A percentile compares a stretch with the other conserved stretches of the same genome.
Evolutionary conservation across 106 monocot species (phyloP).

Genomic region (Amphibolis antarctica): DNA sequence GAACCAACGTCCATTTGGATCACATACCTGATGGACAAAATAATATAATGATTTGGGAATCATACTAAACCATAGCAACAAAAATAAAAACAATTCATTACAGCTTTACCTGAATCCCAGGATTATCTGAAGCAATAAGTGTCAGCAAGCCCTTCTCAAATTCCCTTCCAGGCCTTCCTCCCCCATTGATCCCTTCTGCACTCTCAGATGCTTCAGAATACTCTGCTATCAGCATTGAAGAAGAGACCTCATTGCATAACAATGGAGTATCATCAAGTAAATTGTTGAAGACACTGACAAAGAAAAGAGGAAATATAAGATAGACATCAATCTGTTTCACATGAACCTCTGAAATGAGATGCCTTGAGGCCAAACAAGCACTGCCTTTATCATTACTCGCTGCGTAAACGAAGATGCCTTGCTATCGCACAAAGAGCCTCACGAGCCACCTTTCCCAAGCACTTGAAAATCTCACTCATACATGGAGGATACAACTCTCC

Average conservation of each 20-base stretch:
- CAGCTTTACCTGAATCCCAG: constrained; percentile 58
- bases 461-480: constrained; percentile 78
- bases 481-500: constrained; percentile 67
- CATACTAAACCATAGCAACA: constrained; percentile 1
- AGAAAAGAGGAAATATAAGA: constrained; percentile 7
- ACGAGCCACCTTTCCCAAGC: constrained; percentile 68
- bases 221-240: constrained; percentile 61
- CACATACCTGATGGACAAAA: constrained; percentile 61
- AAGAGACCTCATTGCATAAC: constrained; percentile 64
- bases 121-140: constrained; percentile 63
- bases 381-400: constrained; percentile 44
- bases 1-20: constrained; percentile 90
- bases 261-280: constrained; percentile 87
- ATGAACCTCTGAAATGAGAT: background rate
- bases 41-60: constrained; percentile 19
- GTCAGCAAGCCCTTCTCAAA: constrained; percentile 74
- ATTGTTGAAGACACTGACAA: constrained; percentile 76
- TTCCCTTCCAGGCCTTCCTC: constrained; percentile 33
- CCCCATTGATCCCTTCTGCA: constrained; percentile 27
- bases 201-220: constrained; percentile 38
- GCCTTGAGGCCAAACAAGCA: constrained; percentile 4
- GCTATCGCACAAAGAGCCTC: constrained; percentile 67
- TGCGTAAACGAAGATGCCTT: constrained; percentile 68
- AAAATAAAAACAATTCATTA: background rate
- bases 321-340: background rate